Base-by-base conservation (phyloP, 306 rosid genomes). In the Trifolium fragiferum region DNA sequence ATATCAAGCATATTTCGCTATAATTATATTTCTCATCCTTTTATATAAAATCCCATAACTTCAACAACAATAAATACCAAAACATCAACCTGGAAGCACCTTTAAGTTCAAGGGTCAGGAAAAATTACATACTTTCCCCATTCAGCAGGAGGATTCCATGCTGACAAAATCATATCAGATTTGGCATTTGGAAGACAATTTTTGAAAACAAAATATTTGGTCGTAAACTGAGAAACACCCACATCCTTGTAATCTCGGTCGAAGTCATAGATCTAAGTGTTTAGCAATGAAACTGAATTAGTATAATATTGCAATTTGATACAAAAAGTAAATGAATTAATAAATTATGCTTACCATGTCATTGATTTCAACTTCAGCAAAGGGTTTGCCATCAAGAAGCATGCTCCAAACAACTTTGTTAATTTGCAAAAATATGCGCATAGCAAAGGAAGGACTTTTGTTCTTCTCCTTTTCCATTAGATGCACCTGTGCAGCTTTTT, bases 241-340 rank as follows among this genome's bases (percentile, higher is more conserved):
- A 94, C 89, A 87, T 92, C 99, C 87, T 80, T 94, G 87, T 88
- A 94, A 78, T 94, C 99, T 18, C 99, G 97, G 78, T 94, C 99
- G 72, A 90, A 92, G 86, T 94, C 93, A 73, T 72, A 94, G 79
- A 94, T 87, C 99, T 94, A 82, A 47, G 75, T 27, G 37, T 72
- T 73, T 13, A 44, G 57, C 68, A 79, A 70, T 13, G 78, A 67
- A 80, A 70, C 38, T 20, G 50, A 44, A 78, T 90, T 70, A 85
- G 84, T 70, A 81, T 74, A 73, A 6, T 50, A 72, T 70, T 43
- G 66, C 10, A 71, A 75, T 37, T 25, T 12, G 15, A 63, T 67
- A 59, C 44, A 25, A 53, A 15, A 27, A 14, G 38, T 20, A 72
- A 65, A 70, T 32, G 35, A 70, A 59, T 41, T 33, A 58, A 46